Evolutionary conservation across 495 filamentous ascomycete genomes (phyloP), one percentile per base, ranked within the genome.

Genomic region (Tuber indicum): DNA sequence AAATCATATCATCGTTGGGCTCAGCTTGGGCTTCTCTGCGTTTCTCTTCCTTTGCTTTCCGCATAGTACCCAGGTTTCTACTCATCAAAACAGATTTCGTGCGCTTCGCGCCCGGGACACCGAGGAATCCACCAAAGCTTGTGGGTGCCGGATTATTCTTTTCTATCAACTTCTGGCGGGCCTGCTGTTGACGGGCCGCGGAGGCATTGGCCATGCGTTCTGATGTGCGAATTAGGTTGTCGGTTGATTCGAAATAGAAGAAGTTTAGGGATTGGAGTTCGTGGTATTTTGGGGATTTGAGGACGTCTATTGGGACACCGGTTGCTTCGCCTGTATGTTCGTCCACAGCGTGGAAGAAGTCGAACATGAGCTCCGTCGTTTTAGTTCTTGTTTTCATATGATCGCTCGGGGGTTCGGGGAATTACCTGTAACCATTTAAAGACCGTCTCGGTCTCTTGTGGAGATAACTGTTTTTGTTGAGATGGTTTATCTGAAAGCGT

Each of bases 201-300:
- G 91, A 94, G 45, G 93, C 94, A 1, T 93, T 91, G 21, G 95
- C 96, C 92, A 99, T 99, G 72, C 92, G 89, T 85, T 98, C 96
- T 6, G 92, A 96, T 9, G 91, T 96, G 47, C 95, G 92, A 76
- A 98, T 94, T 10, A 99, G 89, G 80, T 92, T 93, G 75, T 96
- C 94, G 21, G 96, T 97, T 32, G 90, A 88, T 82, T 98, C 95
- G 84, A 95, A 95, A 86, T 99, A 98, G 88, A 98, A 98, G 88
- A 98, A 99, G 86, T 97, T 96, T 72, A 99, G 88, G 75, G 91
- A 92, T 81, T 94, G 92, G 75, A 99, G 91, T 82, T 99, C 96
- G 86, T 97, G 94, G 86, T 97, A 98, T 89, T 99, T 99, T 79
- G 96, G 93, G 74, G 92, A 96, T 85, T 94, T 96, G 81, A 99